Evolutionary conservation across 176 grass and related monocot species (phyloP).

Genomic region (Lolium perenne): DNA sequence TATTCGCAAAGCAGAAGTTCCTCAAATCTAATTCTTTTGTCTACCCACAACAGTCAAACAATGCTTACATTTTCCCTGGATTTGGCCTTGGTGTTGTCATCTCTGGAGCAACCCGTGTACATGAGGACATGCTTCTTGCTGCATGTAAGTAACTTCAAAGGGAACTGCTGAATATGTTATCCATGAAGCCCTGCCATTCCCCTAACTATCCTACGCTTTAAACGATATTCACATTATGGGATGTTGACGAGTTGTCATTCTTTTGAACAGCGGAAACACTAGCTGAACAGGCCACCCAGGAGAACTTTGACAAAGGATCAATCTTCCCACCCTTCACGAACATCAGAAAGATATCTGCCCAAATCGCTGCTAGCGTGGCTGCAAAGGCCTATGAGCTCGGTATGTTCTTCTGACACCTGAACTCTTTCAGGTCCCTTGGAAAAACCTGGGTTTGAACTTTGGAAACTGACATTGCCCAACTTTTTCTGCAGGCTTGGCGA

Average conservation of each 20-base stretch:
- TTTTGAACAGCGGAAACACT: constrained; percentile 76
- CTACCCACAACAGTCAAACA: constrained; percentile 70
- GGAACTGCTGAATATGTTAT: not conserved
- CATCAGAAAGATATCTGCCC: constrained; percentile 93
- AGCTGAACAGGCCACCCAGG: constrained; percentile 75
- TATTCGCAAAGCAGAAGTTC: not conserved
- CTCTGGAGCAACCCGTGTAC: constrained; percentile 86
- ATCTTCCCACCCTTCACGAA: constrained; percentile 90
- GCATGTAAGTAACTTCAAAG: constrained; percentile 70
- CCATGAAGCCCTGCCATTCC: not conserved
- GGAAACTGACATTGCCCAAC: not conserved
- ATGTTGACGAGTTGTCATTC: not conserved
- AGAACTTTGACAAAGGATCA: constrained; percentile 71
- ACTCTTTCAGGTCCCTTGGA: not conserved
- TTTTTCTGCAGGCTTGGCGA: constrained; percentile 72
- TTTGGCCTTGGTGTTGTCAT: constrained; percentile 90
- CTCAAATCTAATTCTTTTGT: constrained; percentile 34
- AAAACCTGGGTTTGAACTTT: not conserved
- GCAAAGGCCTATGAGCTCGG: constrained; percentile 94
- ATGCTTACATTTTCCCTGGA: constrained; percentile 99
- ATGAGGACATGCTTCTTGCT: constrained; percentile 97
- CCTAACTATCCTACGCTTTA: too few relatives aligned
- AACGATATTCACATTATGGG: not conserved
- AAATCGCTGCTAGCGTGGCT: constrained; percentile 84
- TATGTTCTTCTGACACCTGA: constrained; percentile 37